Evolutionary conservation across 805 yeast genomes (phyloP).

Genomic region (Hanseniaspora guilliermondii): DNA sequence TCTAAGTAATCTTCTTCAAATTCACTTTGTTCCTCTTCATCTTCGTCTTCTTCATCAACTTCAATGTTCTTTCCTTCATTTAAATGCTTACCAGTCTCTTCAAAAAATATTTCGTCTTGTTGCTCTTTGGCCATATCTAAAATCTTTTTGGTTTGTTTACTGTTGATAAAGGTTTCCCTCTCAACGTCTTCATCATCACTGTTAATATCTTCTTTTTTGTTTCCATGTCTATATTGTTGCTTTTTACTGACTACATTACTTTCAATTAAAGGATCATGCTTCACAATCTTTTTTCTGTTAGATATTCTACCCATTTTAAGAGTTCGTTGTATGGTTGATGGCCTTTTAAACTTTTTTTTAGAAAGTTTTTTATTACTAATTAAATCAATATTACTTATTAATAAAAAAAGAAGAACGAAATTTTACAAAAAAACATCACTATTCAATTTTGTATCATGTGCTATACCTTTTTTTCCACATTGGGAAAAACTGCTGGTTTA

Average conservation of each 20-base stretch:
- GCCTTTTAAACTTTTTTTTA: too few species aligned
- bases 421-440: too few species aligned
- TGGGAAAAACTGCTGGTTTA: background rate
- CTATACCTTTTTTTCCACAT: background rate
- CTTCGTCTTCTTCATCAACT: constrained; percentile 8
- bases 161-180: constrained; percentile 61
- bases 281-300: constrained; percentile 40
- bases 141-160: constrained; percentile 71
- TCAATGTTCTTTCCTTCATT: constrained; percentile 15
- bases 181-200: constrained; percentile 35
- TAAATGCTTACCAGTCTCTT: constrained; percentile 32
- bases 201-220: constrained; percentile 26
- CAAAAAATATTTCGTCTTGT: constrained; percentile 76
- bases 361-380: background rate
- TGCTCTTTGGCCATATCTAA: constrained; percentile 83
- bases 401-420: too few species aligned
- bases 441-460: too few species aligned
- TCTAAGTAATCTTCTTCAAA: constrained; percentile 31
- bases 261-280: constrained; percentile 67
- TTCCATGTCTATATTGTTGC: constrained; percentile 13
- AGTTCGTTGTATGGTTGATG: background rate
- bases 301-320: constrained; percentile 53
- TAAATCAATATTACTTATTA: background rate
- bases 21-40: constrained; percentile 26
- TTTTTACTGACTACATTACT: constrained; percentile 12